Percentiles rank a stretch among this genome's conserved stretches.
phyloP scores from a whole-genome alignment of 768 basidiomycete species.

The Collybia sp. region DNA sequence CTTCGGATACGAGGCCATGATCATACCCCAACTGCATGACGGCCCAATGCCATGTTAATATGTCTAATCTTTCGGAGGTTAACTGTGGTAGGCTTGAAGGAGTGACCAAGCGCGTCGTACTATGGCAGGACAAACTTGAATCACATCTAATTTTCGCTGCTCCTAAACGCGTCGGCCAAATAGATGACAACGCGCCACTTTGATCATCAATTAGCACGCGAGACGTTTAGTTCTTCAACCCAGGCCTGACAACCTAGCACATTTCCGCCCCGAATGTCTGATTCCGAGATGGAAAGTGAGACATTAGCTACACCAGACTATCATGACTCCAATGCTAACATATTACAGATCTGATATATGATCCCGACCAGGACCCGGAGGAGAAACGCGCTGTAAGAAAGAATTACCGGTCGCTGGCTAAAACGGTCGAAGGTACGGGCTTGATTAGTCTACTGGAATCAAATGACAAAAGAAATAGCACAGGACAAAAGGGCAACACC shows the following conservation, averaged over 20 bases:
- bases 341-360: conserved; percentile 45
- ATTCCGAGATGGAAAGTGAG: conserved; percentile 23
- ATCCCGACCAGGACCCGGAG: conserved; percentile 82
- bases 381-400: conserved; percentile 73
- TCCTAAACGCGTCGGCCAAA: conserved; percentile 20
- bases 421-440: conserved; percentile 56
- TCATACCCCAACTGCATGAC: conserved; percentile 15
- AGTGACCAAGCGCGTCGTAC: background rate
- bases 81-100: conserved; percentile 4
- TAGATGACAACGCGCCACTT: conserved; percentile 28
- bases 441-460: background rate
- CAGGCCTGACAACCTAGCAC: too few species aligned
- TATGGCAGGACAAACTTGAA: background rate
- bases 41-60: background rate
- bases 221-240: background rate
- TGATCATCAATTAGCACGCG: too few species aligned
- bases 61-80: too few species aligned
- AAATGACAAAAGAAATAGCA: background rate
- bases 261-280: conserved; percentile 18
- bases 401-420: conserved; percentile 65
- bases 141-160: conserved; percentile 4
- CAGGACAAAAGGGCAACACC: conserved; percentile 45
- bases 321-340: too few species aligned
- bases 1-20: background rate
- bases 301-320: background rate